Evolutionary conservation across 169 alveolate species (phyloP), one percentile per base, ranked within the genome.

Genomic region (Miamiensis avidus): DNA sequence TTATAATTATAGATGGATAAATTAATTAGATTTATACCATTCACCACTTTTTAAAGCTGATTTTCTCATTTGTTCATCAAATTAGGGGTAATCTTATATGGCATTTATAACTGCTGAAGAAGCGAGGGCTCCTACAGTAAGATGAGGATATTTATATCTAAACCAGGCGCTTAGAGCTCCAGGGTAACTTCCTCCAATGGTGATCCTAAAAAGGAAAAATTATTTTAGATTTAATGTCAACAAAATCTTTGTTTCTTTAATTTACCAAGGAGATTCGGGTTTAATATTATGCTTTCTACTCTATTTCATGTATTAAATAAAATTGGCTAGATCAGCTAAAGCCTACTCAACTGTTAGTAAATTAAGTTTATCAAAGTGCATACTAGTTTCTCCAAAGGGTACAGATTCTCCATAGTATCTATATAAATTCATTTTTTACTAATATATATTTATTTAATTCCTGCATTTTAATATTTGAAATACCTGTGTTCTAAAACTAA

Each of bases 71-170:
- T 81, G 64, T 30, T 89, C 77, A 76, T 89, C 92, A 26, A 84
- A 89, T 85, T 89, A 65, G n/a, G 65, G 34, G 74, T 75, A 89
- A 32, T 84, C 90, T 26, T 81, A 69, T 16, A 78, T 75, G 16
- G 92, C 81, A 74, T 81, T 75, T 32, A 89, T 84, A 49, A 84
- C 89, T 32, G 85, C 89, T 33, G 78, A 72, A 74, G 82, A 69
- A 33, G 89, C 89, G 69, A 85, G 49, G 49, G 82, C 82, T 69
- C 89, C 89, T 30, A 85, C 84, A 25, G 89, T 85, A 20, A 85
- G 74, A 78, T 85, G 89, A 31, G 89, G 89, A 69, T 78, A 85
- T 79, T 85, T 85, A 81, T 78, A 85, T 79, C 89, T 85, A 26
- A 69, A 1, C 82, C 82, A 77, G 15, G 82, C 64, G 25, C 74